phyloP scores from a whole-genome alignment of 176 grass and related monocot genomes.

The Avena sativa region DNA sequence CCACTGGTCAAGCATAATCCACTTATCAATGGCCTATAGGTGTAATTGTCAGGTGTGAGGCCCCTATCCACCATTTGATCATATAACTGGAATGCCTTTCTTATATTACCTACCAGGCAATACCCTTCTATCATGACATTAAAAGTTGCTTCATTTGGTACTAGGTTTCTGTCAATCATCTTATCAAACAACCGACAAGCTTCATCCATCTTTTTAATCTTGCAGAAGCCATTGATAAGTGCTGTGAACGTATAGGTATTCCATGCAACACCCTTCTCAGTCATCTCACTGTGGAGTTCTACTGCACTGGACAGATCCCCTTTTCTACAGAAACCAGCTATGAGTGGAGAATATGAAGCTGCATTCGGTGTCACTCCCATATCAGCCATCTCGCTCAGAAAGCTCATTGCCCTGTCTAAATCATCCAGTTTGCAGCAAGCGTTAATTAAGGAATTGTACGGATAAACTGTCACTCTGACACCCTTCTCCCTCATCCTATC shows the following conservation, averaged over 20 bases:
- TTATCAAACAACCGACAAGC: background rate
- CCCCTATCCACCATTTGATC: slow-evolving; percentile 17
- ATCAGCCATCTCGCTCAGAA: slow-evolving; percentile 10
- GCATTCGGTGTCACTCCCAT: background rate
- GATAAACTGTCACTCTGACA: slow-evolving; percentile 61
- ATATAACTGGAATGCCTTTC: slow-evolving; percentile 11
- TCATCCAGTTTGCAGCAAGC: slow-evolving; percentile 59
- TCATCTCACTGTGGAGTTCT: background rate
- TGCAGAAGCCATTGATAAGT: slow-evolving; percentile 32
- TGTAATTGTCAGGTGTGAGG: slow-evolving; percentile 21
- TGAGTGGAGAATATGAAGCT: slow-evolving; percentile 28
- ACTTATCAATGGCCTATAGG: slow-evolving; percentile 13
- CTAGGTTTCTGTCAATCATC: slow-evolving; percentile 12
- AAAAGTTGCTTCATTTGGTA: slow-evolving; percentile 21
- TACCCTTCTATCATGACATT: slow-evolving; percentile 36
- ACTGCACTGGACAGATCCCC: slow-evolving; percentile 9
- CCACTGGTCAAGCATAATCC: slow-evolving; percentile 20
- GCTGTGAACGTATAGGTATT: slow-evolving; percentile 21
- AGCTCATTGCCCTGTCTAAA: slow-evolving; percentile 36
- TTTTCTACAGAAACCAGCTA: slow-evolving; percentile 34
- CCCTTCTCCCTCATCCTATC: slow-evolving; percentile 63
- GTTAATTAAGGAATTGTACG: slow-evolving; percentile 93
- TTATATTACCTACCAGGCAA: slow-evolving; percentile 18
- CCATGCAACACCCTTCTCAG: slow-evolving; percentile 14
- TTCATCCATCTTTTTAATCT: background rate